Evolutionary conservation across 768 basidiomycete genomes (phyloP).

Genomic region (Tricholoma saponaceum): DNA sequence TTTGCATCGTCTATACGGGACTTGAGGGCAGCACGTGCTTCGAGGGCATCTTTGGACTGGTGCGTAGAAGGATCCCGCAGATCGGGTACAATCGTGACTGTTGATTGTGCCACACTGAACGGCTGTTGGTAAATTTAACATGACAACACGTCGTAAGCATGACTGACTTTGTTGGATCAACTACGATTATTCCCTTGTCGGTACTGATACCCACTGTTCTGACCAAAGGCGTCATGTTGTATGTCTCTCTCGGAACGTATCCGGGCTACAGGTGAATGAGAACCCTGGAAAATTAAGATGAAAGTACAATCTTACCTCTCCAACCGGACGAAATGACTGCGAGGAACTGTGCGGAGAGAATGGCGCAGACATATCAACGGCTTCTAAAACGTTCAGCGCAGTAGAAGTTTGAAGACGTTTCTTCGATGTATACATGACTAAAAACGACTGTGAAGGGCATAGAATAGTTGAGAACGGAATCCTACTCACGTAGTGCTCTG

Average conservation of each 20-base stretch:
- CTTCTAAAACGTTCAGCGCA: conserved; percentile 58
- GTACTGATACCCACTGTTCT: conserved; percentile 67
- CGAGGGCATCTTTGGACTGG: background rate
- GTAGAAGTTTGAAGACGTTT: conserved; percentile 51
- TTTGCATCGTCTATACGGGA: conserved; percentile 50
- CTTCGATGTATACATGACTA: conserved; percentile 71
- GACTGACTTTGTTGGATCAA: conserved; percentile 65
- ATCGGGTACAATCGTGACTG: conserved; percentile 55
- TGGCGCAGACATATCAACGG: conserved; percentile 34
- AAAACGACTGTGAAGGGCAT: background rate
- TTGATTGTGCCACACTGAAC: conserved; percentile 36
- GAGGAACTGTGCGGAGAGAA: conserved; percentile 31
- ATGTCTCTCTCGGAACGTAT: conserved; percentile 69
- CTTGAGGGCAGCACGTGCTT: conserved; percentile 51
- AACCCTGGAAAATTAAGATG: background rate
- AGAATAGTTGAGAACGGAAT: background rate
- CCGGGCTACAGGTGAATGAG: conserved; percentile 43
- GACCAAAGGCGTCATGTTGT: conserved; percentile 52
- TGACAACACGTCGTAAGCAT: background rate
- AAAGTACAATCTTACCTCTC: conserved; percentile 44
- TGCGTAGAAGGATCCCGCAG: conserved; percentile 38
- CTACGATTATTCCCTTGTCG: conserved; percentile 58
- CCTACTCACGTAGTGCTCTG: conserved; percentile 50
- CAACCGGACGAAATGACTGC: conserved; percentile 55
- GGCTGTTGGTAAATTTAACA: background rate